Base-by-base conservation (phyloP, 2,329 filamentous ascomycete species). In the Periconia sp. region DNA sequence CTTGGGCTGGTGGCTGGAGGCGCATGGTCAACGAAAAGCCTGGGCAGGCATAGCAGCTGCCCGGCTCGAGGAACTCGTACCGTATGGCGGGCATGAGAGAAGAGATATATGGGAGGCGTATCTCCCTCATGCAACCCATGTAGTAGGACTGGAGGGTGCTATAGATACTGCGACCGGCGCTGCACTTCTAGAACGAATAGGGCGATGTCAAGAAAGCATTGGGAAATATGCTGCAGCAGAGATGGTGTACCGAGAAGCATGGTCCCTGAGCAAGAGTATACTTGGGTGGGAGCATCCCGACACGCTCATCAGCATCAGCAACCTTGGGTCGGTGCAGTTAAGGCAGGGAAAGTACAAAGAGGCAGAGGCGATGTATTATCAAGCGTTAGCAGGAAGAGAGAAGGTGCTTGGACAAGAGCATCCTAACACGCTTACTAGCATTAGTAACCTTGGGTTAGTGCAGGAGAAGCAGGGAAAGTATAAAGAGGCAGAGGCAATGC, bases 1-100 rank as follows among this genome's bases (percentile, higher is more conserved):
- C 6, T 65, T 54, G 17, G 36, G 54, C 21, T 60, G 52, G 35
- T 72, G 68, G 68, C 43, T 73, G 3, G 36, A 48, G 16, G 40
- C 46, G 16, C 33, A 69, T 13, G 36, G 36, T 4, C 7, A 43
- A 29, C 38, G 56, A 15, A n/a, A 4, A 18, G 7, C 30, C 13
- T 63, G 50, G 50, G 57, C 35, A 13, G 21, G 28, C n/a, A 54
- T 26, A 40, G 50, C 41, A 37, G 38, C 52, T 11, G 31, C 33
- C 15, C 52, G 52, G 36, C 33, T 68, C 6, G 36, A 43, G 25
- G 33, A 64, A 33, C 28, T 68, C 13, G 57, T 68, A 25, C 56
- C 40, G 12, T 41, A 21, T 30, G 35, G 43, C 12, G 36, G 37
- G 8, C 43, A 59, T 47, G 15, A 50, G n/a, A 58, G 56, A 37